Evolutionary conservation across 2,329 filamentous ascomycete genomes (phyloP).

Genomic region (Cordyceps fumosorosea): DNA sequence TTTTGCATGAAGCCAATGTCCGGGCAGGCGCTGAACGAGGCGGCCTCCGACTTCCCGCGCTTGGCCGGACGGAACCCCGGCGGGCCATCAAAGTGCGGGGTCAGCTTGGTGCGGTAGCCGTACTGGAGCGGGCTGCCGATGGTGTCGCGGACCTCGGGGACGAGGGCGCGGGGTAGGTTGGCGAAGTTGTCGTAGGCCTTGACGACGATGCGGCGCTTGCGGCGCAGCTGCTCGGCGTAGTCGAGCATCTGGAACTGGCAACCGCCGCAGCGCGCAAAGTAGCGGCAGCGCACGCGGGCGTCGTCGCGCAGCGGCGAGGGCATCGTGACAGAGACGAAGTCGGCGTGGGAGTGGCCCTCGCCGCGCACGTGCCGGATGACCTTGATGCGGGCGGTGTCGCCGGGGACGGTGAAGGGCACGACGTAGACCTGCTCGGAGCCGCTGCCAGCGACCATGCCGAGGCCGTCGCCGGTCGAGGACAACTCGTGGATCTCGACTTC

Average conservation of each 20-base stretch:
- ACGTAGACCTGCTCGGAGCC: conserved; percentile 66
- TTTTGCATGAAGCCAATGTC: conserved; percentile 88
- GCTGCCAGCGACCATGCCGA: conserved; percentile 52
- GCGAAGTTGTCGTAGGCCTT: conserved; percentile 93
- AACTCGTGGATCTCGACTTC: conserved; percentile 76
- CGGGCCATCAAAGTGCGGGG: conserved; percentile 87
- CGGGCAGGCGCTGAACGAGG: conserved; percentile 56
- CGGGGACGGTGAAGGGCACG: conserved; percentile 81
- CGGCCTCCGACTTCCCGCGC: conserved; percentile 32
- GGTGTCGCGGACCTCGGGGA: conserved; percentile 75
- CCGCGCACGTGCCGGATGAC: conserved; percentile 64
- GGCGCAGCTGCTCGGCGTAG: conserved; percentile 75
- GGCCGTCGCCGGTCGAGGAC: conserved; percentile 86
- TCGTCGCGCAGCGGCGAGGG: conserved; percentile 74
- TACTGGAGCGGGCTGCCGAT: conserved; percentile 88
- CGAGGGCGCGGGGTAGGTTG: conserved; percentile 63
- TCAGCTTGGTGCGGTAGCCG: conserved; percentile 92
- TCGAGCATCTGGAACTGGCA: conserved; percentile 98
- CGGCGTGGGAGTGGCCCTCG: conserved; percentile 67
- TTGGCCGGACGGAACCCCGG: conserved; percentile 40
- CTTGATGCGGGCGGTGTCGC: conserved; percentile 73
- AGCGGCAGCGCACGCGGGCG: conserved; percentile 68
- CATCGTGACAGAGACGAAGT: conserved; percentile 71
- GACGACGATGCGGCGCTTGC: conserved; percentile 81
- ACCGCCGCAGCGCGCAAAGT: conserved; percentile 82